These are phyloP conservation scores for Mesembryanthemum crystallinum DNA, from an alignment of 148 eudicot species.

Conservation along the genomic window DNA sequence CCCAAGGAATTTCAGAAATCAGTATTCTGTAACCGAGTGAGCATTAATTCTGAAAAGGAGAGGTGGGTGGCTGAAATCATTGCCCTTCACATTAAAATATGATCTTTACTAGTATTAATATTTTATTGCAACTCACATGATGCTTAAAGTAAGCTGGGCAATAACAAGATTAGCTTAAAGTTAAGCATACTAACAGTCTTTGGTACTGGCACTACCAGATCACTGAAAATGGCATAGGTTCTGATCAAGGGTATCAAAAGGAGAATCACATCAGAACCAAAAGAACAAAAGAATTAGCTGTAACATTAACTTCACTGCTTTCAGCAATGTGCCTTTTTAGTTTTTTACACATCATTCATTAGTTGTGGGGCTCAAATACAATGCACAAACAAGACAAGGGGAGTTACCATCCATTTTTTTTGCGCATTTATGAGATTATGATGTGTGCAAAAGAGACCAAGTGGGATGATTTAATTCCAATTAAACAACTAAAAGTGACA, in stretches of 20 bases:
- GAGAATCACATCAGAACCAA: not conserved
- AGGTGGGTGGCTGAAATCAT: slow-evolving; percentile 21
- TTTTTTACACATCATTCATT: slow-evolving; percentile 7
- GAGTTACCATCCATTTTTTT: slow-evolving; percentile 13
- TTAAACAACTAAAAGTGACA: slow-evolving; percentile 7
- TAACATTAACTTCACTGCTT: slow-evolving; percentile 4
- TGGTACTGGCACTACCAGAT: slow-evolving; percentile 5
- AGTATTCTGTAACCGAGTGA: not conserved
- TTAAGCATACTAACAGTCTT: slow-evolving; percentile 8
- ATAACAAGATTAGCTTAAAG: slow-evolving; percentile 15
- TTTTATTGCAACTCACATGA: slow-evolving; percentile 23
- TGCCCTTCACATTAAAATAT: slow-evolving; percentile 1
- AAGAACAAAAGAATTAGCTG: slow-evolving; percentile 19
- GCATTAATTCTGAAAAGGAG: slow-evolving; percentile 5
- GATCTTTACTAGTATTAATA: not conserved
- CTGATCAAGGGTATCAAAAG: slow-evolving; percentile 13
- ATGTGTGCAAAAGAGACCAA: slow-evolving; percentile 25
- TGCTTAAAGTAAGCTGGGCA: slow-evolving; percentile 3
- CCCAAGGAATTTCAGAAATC: not conserved
- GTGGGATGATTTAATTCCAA: slow-evolving; percentile 22
- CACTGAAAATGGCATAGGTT: slow-evolving; percentile 13
- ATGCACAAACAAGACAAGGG: slow-evolving; percentile 4
- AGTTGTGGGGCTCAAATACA: slow-evolving; percentile 24
- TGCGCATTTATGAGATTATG: slow-evolving; percentile 28
- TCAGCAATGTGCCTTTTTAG: not conserved